Evolutionary conservation across 2,329 filamentous ascomycete species (phyloP).

Genomic region (Penicillium sp.): DNA sequence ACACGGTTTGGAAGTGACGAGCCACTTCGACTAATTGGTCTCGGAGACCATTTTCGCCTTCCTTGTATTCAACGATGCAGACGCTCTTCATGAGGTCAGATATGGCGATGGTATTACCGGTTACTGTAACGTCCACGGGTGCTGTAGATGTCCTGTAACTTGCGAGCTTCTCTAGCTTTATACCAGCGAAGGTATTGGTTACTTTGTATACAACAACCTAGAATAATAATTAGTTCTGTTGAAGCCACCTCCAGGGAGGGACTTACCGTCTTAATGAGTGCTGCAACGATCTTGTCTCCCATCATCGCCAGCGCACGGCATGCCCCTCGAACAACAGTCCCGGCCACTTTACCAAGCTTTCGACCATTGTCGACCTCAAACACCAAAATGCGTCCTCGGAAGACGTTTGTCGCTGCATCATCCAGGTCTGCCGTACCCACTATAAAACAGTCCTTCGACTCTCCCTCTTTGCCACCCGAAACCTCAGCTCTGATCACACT

Average conservation of each 20-base stretch:
- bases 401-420: slow-evolving; percentile 60
- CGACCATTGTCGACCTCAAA: slow-evolving; percentile 76
- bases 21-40: slow-evolving; percentile 74
- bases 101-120: slow-evolving; percentile 76
- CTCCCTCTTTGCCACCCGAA: slow-evolving; percentile 60
- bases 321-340: slow-evolving; percentile 74
- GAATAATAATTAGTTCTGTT: not conserved
- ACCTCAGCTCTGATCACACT: slow-evolving; percentile 79
- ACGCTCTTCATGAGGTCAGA: slow-evolving; percentile 95
- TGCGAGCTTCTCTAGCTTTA: slow-evolving; percentile 70
- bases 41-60: slow-evolving; percentile 60
- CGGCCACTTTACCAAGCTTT: slow-evolving; percentile 72
- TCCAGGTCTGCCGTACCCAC: slow-evolving; percentile 80
- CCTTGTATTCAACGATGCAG: slow-evolving; percentile 73
- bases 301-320: slow-evolving; percentile 80
- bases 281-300: slow-evolving; percentile 79
- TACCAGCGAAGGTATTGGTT: slow-evolving; percentile 39
- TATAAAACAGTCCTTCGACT: slow-evolving; percentile 75
- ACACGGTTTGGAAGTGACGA: slow-evolving; percentile 79
- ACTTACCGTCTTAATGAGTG: slow-evolving; percentile 82
- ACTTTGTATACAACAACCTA: slow-evolving; percentile 65
- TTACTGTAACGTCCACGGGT: slow-evolving; percentile 78
- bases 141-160: slow-evolving; percentile 82
- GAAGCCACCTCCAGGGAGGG: not conserved
- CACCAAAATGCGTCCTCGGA: slow-evolving; percentile 79